phyloP scores from a whole-genome alignment of 2,329 filamentous ascomycete species.

The Aspergillus flavus region DNA sequence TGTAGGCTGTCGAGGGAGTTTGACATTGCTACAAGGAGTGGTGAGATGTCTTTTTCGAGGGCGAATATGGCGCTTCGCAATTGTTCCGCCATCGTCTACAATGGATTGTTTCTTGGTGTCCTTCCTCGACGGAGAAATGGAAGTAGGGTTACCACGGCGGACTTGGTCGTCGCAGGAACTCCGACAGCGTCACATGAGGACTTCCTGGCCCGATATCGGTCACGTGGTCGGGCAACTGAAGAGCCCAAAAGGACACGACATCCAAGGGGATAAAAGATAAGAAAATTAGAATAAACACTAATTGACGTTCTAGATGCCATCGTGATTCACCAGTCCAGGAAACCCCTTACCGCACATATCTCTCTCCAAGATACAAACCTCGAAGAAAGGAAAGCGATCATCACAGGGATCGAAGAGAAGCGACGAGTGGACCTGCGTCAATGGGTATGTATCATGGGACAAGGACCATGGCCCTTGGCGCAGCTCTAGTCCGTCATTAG shows the following conservation, averaged over 20 bases:
- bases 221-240: not conserved
- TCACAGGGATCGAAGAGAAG: constrained; percentile 11
- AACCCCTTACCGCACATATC: not conserved
- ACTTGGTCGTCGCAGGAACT: not conserved
- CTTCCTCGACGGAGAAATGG: not conserved
- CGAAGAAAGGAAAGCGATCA: constrained; percentile 2
- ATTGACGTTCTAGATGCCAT: not conserved
- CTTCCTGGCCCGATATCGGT: not conserved
- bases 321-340: not conserved
- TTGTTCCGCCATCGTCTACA: not conserved
- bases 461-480: not conserved
- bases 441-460: not conserved
- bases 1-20: not conserved
- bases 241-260: not conserved
- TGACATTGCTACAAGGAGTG: not conserved
- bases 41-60: not conserved
- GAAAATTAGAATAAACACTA: not conserved
- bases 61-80: not conserved
- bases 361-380: not conserved
- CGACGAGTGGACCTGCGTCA: constrained; percentile 5
- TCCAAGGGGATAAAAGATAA: not conserved
- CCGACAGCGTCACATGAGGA: not conserved
- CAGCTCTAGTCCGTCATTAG: constrained; percentile 2
- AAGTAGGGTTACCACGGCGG: not conserved
- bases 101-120: not conserved